Evolutionary conservation across 108 stramenopile species (phyloP).

Genomic region (Skeletonema grethae): DNA sequence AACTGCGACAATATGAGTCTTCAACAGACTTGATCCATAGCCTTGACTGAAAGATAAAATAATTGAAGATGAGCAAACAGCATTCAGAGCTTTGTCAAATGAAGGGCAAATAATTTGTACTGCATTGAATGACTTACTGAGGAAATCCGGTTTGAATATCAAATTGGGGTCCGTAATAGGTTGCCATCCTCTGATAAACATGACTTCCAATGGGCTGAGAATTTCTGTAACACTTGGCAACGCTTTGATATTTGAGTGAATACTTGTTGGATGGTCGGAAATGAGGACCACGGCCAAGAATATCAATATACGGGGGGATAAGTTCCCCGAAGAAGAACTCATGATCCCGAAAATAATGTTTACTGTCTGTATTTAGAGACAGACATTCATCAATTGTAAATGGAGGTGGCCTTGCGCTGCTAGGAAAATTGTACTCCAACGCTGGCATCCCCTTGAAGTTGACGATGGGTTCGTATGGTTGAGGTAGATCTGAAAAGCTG

Average conservation of each 20-base stretch:
- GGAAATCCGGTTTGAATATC: constrained; percentile 75
- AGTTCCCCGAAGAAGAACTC: constrained; percentile 80
- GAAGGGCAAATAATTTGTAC: background rate
- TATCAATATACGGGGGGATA: constrained; percentile 80
- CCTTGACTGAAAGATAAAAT: constrained; percentile 44
- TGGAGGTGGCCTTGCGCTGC: constrained; percentile 52
- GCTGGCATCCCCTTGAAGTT: constrained; percentile 65
- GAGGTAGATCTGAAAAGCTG: constrained; percentile 67
- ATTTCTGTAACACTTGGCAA: constrained; percentile 81
- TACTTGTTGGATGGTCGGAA: constrained; percentile 60
- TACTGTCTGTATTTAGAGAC: constrained; percentile 51
- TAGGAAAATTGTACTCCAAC: constrained; percentile 60
- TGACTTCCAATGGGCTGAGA: constrained; percentile 62
- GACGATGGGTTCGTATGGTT: constrained; percentile 76
- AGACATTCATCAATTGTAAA: constrained; percentile 78
- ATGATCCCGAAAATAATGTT: constrained; percentile 21
- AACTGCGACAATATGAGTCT: constrained; percentile 40
- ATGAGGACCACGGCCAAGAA: constrained; percentile 72
- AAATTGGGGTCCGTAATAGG: constrained; percentile 85
- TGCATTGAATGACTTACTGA: constrained; percentile 25
- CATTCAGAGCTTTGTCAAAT: background rate
- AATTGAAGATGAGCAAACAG: background rate
- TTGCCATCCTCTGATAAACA: constrained; percentile 73
- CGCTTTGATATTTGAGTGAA: constrained; percentile 54
- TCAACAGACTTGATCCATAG: constrained; percentile 49